These are phyloP conservation scores for Irineochytrium annulatum DNA, from an alignment of 192 early-diverging fungal species.

Conservation along the genomic window DNA sequence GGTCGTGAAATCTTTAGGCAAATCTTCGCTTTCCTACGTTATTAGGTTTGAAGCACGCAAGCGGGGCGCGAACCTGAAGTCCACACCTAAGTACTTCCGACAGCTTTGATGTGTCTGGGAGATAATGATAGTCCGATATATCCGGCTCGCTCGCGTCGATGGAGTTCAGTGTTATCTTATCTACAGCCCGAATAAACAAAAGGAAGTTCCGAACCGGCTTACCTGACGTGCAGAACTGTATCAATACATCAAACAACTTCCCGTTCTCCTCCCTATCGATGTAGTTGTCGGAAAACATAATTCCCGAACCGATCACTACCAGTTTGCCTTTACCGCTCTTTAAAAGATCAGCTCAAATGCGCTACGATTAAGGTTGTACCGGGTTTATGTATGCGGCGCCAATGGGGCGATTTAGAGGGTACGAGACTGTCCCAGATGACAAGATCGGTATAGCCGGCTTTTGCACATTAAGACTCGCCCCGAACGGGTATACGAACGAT, in stretches of 20 bases:
- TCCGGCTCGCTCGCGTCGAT: conserved; percentile 66
- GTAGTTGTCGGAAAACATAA: conserved; percentile 60
- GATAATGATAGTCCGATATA: conserved; percentile 62
- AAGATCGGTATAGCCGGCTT: conserved; percentile 59
- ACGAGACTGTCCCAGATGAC: conserved; percentile 56
- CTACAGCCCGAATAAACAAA: conserved; percentile 15
- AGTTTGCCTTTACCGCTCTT: conserved; percentile 48
- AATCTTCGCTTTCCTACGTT: conserved; percentile 54
- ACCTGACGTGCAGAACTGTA: conserved; percentile 52
- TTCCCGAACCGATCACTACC: conserved; percentile 46
- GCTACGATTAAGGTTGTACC: conserved; percentile 28
- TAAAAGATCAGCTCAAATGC: too few relatives aligned
- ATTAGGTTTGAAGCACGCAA: not conserved
- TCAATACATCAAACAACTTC: conserved; percentile 56
- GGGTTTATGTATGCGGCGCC: conserved; percentile 46
- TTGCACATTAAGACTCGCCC: conserved; percentile 60
- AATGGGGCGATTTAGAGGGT: conserved; percentile 57
- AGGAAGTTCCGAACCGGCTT: conserved; percentile 8
- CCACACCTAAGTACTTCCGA: conserved; percentile 49
- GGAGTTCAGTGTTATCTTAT: conserved; percentile 51
- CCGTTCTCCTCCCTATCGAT: conserved; percentile 63
- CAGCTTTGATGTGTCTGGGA: conserved; percentile 48
- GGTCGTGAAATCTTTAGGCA: conserved; percentile 62
- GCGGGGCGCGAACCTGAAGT: conserved; percentile 38
- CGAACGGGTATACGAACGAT: conserved; percentile 53